phyloP scores from a whole-genome alignment of 2,329 filamentous ascomycete genomes.

The Neocatenulostroma microsporum region DNA sequence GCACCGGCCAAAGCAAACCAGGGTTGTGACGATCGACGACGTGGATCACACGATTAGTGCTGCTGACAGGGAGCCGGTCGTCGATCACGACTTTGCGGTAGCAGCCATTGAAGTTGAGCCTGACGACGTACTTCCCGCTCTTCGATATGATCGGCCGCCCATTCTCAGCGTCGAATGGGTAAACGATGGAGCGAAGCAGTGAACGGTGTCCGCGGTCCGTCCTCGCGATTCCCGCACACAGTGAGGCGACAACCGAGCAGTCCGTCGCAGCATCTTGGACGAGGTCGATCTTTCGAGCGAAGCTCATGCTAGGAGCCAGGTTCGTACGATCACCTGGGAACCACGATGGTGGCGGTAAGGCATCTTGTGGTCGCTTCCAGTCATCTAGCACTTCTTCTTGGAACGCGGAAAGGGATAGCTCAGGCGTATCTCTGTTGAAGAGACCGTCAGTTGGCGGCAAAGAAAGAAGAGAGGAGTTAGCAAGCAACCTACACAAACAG shows the following conservation, averaged over 20 bases:
- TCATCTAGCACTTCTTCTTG: conserved; percentile 71
- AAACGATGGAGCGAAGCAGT: conserved; percentile 65
- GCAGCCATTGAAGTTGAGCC: conserved; percentile 94
- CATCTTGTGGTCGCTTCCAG: conserved; percentile 71
- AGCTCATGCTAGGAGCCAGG: conserved; percentile 48
- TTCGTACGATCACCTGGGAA: conserved; percentile 24
- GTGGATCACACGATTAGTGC: conserved; percentile 66
- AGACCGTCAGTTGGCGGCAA: conserved; percentile 17
- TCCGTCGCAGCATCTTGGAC: conserved; percentile 95
- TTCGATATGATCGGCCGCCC: conserved; percentile 56
- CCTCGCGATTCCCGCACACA: conserved; percentile 72
- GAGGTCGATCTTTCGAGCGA: conserved; percentile 60
- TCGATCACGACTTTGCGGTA: conserved; percentile 82
- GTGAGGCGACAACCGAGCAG: conserved; percentile 91
- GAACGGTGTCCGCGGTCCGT: conserved; percentile 61
- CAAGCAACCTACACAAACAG: conserved; percentile 54
- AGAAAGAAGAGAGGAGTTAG: conserved; percentile 1
- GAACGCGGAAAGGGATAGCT: conserved; percentile 63
- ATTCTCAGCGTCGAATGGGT: conserved; percentile 59
- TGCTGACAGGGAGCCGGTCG: conserved; percentile 74
- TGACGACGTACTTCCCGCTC: conserved; percentile 83
- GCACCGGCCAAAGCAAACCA: conserved; percentile 77
- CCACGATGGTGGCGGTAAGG: conserved; percentile 46
- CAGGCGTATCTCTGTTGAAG: conserved; percentile 47
- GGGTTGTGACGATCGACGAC: conserved; percentile 81